Percentiles rank a stretch among this genome's conserved stretches.
These are phyloP conservation scores for Dalbergia oliveri DNA, from an alignment of 306 rosid species.

Conservation along the genomic window DNA sequence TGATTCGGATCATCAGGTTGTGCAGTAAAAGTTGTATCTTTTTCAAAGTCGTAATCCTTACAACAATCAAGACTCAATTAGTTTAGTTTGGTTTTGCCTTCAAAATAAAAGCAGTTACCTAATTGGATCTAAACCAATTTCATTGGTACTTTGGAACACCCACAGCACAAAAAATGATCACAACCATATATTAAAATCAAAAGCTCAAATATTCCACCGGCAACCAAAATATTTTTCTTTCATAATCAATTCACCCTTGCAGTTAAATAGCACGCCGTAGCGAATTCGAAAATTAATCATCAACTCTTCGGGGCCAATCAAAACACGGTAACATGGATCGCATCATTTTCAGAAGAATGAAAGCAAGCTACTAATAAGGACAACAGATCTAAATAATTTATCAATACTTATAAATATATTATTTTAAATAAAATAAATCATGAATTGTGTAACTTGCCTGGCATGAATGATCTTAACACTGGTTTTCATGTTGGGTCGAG, in stretches of 20 bases:
- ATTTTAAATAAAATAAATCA: neutral
- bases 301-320: neutral
- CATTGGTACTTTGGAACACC: too few relatives aligned
- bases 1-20: too few relatives aligned
- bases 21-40: too few relatives aligned
- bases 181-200: neutral
- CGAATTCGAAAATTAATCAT: neutral
- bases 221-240: neutral
- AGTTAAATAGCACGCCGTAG: neutral
- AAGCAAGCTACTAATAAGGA: neutral
- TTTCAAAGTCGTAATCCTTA: too few relatives aligned
- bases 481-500: slow-evolving; percentile 93
- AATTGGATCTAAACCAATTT: too few relatives aligned
- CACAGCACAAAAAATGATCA: neutral
- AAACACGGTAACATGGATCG: neutral
- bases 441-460: slow-evolving; percentile 54
- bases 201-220: neutral
- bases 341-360: neutral
- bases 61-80: too few relatives aligned
- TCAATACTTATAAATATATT: neutral
- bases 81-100: too few relatives aligned
- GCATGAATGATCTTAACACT: slow-evolving; percentile 96
- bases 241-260: neutral
- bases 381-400: neutral
- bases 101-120: too few relatives aligned